Conservation (phyloP, 2,329 filamentous ascomycete species). For the Aspergillus latus region DNA sequence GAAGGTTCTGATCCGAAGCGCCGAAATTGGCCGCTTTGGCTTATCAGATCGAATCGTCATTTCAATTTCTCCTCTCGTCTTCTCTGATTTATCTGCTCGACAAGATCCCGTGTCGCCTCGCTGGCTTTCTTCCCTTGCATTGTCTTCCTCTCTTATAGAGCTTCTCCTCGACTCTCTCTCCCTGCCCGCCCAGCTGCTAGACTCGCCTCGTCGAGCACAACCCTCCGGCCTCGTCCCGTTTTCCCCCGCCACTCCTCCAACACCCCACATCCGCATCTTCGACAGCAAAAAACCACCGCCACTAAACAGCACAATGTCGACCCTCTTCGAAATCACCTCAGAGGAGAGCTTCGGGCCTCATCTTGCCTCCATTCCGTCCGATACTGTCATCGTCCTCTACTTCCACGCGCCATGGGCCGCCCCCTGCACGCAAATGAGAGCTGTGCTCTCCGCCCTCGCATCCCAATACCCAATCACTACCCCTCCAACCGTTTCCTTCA, state of each 20-base stretch:
- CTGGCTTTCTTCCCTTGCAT: neutral
- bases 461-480: constrained; percentile 73
- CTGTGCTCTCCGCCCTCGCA: constrained; percentile 80
- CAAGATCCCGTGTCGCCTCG: neutral
- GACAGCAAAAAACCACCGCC: constrained; percentile 7
- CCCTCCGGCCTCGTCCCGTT: constrained; percentile 5
- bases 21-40: constrained; percentile 14
- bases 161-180: neutral
- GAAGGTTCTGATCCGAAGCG: constrained; percentile 27
- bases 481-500: constrained; percentile 72
- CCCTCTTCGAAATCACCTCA: constrained; percentile 72
- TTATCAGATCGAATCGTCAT: constrained; percentile 16
- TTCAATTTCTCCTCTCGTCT: constrained; percentile 10
- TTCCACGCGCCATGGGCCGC: constrained; percentile 98
- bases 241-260: neutral
- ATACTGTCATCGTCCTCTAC: constrained; percentile 78
- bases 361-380: constrained; percentile 63
- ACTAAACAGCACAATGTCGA: constrained; percentile 60
- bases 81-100: constrained; percentile 8
- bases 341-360: constrained; percentile 71
- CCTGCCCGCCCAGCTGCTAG: no score
- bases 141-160: neutral
- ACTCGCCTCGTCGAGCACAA: neutral
- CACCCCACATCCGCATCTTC: neutral
- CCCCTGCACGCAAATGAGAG: constrained; percentile 91